Conservation (phyloP, 192 early-diverging fungal genomes). For the Irineochytrium annulatum region DNA sequence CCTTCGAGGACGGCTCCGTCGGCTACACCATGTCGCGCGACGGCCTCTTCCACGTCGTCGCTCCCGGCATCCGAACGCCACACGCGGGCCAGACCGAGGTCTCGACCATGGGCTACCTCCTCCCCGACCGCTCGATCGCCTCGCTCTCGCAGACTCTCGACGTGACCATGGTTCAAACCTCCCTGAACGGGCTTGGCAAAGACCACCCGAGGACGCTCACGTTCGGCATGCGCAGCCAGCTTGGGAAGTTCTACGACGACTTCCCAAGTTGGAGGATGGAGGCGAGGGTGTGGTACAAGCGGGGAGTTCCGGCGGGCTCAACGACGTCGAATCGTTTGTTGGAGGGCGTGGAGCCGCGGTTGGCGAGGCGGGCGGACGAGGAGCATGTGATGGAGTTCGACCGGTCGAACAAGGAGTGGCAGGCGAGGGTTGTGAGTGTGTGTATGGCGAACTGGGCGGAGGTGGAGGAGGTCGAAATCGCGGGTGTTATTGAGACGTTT, state of each 20-base stretch:
- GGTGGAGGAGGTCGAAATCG: constrained; percentile 21
- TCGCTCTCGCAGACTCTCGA: constrained; percentile 12
- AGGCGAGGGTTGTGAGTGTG: constrained; percentile 12
- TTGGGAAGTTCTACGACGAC: constrained; percentile 19
- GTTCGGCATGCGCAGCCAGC: constrained; percentile 4
- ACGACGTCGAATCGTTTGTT: not conserved
- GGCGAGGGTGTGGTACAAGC: constrained; percentile 11
- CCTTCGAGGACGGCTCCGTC: constrained; percentile 14
- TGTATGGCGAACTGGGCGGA: constrained; percentile 13
- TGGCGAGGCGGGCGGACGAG: constrained; percentile 3
- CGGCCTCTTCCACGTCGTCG: constrained; percentile 1
- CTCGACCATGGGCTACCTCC: constrained; percentile 20
- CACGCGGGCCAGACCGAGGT: constrained; percentile 7
- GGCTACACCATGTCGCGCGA: constrained; percentile 5
- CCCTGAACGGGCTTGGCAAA: not conserved
- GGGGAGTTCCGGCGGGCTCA: not conserved
- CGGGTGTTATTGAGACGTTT: constrained; percentile 23
- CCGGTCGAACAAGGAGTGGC: constrained; percentile 23
- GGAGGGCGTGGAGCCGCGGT: not conserved
- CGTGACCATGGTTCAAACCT: not conserved
- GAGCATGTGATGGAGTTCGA: constrained; percentile 17
- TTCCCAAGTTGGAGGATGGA: constrained; percentile 18
- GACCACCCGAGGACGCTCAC: not conserved
- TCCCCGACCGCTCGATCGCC: constrained; percentile 2
- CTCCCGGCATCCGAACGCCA: not conserved